Conservation (phyloP, 768 basidiomycete species). For the Boletus sensibilis region DNA sequence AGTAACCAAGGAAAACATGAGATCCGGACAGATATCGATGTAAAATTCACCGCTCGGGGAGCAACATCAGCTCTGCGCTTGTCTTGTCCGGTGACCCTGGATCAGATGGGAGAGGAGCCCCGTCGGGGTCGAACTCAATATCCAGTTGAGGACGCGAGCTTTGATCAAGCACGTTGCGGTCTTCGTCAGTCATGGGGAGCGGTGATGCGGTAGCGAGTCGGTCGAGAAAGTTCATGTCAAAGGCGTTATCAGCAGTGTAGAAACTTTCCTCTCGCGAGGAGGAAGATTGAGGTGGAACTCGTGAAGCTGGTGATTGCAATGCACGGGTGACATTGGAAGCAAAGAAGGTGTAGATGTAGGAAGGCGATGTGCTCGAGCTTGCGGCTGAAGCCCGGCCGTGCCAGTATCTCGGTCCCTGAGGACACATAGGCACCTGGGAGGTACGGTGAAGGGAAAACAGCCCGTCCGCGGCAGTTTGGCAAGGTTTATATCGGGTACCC, state of each 20-base stretch:
- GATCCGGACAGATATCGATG: not conserved
- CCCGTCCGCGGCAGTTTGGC: constrained; percentile 53
- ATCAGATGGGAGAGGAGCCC: constrained; percentile 36
- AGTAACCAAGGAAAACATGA: not conserved
- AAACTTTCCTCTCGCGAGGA: constrained; percentile 20
- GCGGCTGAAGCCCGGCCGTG: constrained; percentile 26
- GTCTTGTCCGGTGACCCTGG: constrained; percentile 47
- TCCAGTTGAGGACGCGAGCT: constrained; percentile 16
- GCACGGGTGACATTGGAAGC: constrained; percentile 41
- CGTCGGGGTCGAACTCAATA: constrained; percentile 43
- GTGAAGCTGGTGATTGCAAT: constrained; percentile 11
- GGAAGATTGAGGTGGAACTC: not conserved
- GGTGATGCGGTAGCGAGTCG: constrained; percentile 39
- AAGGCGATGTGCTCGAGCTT: constrained; percentile 16
- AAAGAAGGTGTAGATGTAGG: constrained; percentile 49
- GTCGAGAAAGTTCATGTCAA: constrained; percentile 42
- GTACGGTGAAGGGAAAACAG: constrained; percentile 31
- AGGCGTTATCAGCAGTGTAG: constrained; percentile 23
- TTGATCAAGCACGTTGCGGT: constrained; percentile 18
- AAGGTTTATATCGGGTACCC: constrained; percentile 61
- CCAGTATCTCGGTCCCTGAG: constrained; percentile 46
- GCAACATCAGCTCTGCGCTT: constrained; percentile 38
- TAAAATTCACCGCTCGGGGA: constrained; percentile 43
- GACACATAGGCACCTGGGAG: constrained; percentile 29
- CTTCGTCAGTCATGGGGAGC: constrained; percentile 36